Conservation (phyloP, 192 early-diverging fungal genomes). For the Spizellomyces punctatus region DNA sequence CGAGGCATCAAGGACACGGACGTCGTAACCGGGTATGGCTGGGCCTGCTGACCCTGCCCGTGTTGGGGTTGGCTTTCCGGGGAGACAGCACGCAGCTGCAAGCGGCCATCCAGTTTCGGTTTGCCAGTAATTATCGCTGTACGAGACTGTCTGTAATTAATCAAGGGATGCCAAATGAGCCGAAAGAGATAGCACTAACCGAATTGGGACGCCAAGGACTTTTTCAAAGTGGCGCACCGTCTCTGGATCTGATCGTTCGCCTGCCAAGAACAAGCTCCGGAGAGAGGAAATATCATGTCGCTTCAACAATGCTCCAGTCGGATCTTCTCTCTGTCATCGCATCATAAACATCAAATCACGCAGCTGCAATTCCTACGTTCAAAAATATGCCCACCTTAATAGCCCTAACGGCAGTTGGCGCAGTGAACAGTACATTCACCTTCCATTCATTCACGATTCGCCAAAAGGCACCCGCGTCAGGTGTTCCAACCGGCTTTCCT, state of each 20-base stretch:
- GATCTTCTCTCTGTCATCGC: conserved; percentile 60
- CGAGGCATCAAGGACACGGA: too few relatives aligned
- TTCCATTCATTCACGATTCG: conserved; percentile 71
- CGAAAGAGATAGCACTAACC: neutral
- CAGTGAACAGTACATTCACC: conserved; percentile 74
- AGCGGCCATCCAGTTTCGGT: conserved; percentile 83
- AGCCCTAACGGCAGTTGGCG: conserved; percentile 79
- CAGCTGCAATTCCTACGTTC: neutral
- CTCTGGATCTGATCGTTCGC: conserved; percentile 78
- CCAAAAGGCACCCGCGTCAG: conserved; percentile 77
- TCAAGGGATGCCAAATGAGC: too few relatives aligned
- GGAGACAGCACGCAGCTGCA: conserved; percentile 50
- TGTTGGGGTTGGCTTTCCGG: neutral
- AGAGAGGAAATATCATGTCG: conserved; percentile 66
- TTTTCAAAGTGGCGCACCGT: conserved; percentile 60
- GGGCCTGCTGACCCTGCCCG: conserved; percentile 28
- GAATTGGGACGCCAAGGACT: conserved; percentile 52
- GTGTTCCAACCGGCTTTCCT: conserved; percentile 77
- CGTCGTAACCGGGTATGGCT: too few relatives aligned
- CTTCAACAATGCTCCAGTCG: conserved; percentile 52
- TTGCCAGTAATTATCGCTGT: conserved; percentile 80
- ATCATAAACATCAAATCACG: neutral
- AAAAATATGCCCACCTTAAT: conserved; percentile 11
- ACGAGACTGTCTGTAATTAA: neutral
- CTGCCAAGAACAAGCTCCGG: conserved; percentile 70